Base-by-base conservation (phyloP, 305 asterid genomes). In the Fraxinus nigra region DNA sequence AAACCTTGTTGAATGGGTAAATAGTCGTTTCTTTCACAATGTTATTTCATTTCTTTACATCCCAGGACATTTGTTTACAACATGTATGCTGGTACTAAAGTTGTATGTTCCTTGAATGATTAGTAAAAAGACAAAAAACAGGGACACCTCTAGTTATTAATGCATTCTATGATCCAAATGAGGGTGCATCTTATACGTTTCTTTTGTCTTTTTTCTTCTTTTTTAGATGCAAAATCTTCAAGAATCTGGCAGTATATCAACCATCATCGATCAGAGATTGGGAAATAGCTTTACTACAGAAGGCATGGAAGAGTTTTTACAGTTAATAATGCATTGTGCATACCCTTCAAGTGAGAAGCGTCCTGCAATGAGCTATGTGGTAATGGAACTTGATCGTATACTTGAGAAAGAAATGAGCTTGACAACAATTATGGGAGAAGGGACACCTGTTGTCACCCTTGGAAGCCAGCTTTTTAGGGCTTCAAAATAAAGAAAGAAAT, bases 351-450 rank as follows among this genome's bases (percentile, higher is more conserved):
- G 93, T 18, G 97, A 94, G 87, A 91, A 90, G 83, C 93, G 98
- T 20, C 91, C 92, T 43, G 87, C 87, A 9, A 93, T 93, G 94
- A 93, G 85, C 88, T 80, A 89, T 65, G 95, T 88, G 80, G 97
- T 90, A 59, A 78, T 77, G 20, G 98, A 94, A 84, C 88, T 94
- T 0, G 97, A 94, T 78, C 92, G 97, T 18, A 91, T 94, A 82
- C 93, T 93, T 3, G 97, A 94, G 87, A 93, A 94, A 87, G 97
- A 94, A 89, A 93, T 90, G 97, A 92, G 93, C 90, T 84, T 92
- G 90, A 94, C 98, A 48, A 93, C 97, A 13, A 92, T 94, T 81
- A 91, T 93, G 98, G 98, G 97, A 82, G 97, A 90, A 90, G 98
- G 97, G 65, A 92, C 97, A 83, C 97, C 98, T 3, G 95, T 89